Evolutionary conservation across 495 filamentous ascomycete genomes (phyloP).

Genomic region (Tuber microsphaerosporum): DNA sequence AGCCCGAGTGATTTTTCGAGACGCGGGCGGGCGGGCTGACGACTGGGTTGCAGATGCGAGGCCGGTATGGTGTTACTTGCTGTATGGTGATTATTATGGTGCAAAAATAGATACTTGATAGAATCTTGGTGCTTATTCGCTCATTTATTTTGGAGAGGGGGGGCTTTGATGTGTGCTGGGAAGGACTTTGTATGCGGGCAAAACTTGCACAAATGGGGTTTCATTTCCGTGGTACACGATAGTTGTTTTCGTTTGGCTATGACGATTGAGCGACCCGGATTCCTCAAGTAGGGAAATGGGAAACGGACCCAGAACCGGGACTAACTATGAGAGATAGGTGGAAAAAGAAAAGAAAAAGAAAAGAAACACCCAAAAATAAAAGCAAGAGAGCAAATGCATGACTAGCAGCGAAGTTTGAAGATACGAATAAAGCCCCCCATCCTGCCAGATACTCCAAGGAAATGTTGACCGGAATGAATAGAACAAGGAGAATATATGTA

Average conservation of each 20-base stretch:
- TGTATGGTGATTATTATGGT: not conserved
- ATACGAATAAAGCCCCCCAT: conserved; percentile 6
- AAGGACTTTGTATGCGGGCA: not conserved
- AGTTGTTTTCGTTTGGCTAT: not conserved
- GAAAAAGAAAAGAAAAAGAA: conserved; percentile 7
- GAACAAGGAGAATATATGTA: not conserved
- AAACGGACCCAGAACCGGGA: conserved; percentile 11
- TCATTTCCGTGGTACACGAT: not conserved
- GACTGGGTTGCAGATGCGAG: not conserved
- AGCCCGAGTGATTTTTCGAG: not conserved
- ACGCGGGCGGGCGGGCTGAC: conserved; percentile 1
- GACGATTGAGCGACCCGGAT: not conserved
- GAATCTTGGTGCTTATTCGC: not conserved
- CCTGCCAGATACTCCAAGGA: conserved; percentile 5
- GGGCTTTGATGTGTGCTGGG: not conserved
- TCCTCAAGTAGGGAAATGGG: conserved; percentile 9
- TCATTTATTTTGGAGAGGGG: not conserved
- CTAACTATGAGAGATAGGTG: conserved; percentile 3
- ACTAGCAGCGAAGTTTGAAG: conserved; percentile 24
- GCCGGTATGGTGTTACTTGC: not conserved
- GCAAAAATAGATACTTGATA: not conserved
- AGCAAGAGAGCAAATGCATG: conserved; percentile 19
- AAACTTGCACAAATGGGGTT: not conserved
- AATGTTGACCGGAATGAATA: not conserved
- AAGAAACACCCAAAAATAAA: conserved; percentile 12